These are phyloP conservation scores for Rhytidiadelphus loreus DNA, from an alignment of 225 moss, liverwort and hornwort genomes.

Conservation along the genomic window DNA sequence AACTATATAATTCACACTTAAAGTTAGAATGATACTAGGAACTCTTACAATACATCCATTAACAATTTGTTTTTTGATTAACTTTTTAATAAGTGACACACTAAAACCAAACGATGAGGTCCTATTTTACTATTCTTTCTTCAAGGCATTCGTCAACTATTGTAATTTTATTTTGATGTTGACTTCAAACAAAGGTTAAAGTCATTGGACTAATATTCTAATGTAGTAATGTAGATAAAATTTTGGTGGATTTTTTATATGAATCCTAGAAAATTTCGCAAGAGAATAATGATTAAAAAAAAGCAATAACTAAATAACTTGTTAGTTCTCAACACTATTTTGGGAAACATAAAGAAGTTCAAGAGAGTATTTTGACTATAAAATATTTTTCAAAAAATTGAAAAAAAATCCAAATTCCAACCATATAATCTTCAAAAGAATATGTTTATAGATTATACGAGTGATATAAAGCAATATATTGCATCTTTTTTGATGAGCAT, in stretches of 20 bases:
- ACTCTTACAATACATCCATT: not conserved
- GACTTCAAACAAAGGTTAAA: not conserved
- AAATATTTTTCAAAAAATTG: too few relatives aligned
- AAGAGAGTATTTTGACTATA: not conserved
- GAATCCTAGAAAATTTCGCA: not conserved
- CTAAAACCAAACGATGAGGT: not conserved
- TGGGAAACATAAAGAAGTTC: fast-evolving
- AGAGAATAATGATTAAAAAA: not conserved
- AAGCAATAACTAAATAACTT: fast-evolving
- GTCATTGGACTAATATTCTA: not conserved
- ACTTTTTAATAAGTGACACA: not conserved
- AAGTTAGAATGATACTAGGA: not conserved
- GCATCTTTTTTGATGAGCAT: not conserved
- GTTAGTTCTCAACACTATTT: not conserved
- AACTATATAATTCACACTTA: too few relatives aligned
- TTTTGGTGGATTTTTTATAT: not conserved
- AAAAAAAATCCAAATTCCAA: not conserved
- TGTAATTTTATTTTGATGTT: not conserved
- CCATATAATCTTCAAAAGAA: not conserved
- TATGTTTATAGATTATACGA: not conserved
- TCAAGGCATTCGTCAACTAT: not conserved
- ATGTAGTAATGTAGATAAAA: too few relatives aligned
- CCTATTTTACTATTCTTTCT: not conserved
- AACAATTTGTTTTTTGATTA: too few relatives aligned
- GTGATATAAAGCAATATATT: not conserved